Conservation (phyloP, 164 flowering plant genomes). For the Paratinospora sagittata region DNA sequence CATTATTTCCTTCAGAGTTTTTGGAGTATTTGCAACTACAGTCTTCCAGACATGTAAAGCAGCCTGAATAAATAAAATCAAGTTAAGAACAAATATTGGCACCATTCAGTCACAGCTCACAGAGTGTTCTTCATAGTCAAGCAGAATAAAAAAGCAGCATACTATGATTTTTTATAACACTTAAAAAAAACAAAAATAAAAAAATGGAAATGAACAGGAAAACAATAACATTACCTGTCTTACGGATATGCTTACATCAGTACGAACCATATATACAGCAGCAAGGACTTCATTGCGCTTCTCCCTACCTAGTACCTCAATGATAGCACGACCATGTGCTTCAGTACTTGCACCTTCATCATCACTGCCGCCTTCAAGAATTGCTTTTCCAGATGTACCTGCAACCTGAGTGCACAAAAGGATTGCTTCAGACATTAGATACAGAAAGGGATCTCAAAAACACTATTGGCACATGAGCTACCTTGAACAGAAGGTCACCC, state of each 20-base stretch:
- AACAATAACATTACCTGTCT: conserved; percentile 64
- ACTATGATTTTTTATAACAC: not conserved
- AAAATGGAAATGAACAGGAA: not conserved
- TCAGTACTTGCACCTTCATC: conserved; percentile 99
- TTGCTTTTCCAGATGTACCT: conserved; percentile 98
- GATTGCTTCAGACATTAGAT: not conserved
- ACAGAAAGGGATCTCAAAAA: not conserved
- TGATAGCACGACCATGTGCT: conserved; percentile 98
- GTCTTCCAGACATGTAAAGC: conserved; percentile 99
- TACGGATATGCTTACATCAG: conserved; percentile 90
- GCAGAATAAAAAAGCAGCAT: too few relatives aligned
- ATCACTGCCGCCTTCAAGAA: conserved; percentile 99
- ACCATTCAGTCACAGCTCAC: not conserved
- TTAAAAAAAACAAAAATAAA: not conserved
- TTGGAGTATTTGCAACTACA: conserved; percentile 95
- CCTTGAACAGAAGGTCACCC: conserved; percentile 97
- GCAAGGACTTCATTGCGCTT: conserved; percentile 99
- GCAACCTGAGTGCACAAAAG: conserved; percentile 61
- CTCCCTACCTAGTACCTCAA: conserved; percentile 88
- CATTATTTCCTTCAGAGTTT: conserved; percentile 95
- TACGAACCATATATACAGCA: conserved; percentile 96
- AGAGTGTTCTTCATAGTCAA: not conserved
- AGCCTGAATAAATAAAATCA: conserved; percentile 46
- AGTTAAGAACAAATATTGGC: not conserved
- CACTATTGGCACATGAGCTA: conserved; percentile 12